Percentiles rank a stretch among this genome's conserved stretches.
Conservation (phyloP, 331 rosid genomes). For the Ulmus americana region DNA sequence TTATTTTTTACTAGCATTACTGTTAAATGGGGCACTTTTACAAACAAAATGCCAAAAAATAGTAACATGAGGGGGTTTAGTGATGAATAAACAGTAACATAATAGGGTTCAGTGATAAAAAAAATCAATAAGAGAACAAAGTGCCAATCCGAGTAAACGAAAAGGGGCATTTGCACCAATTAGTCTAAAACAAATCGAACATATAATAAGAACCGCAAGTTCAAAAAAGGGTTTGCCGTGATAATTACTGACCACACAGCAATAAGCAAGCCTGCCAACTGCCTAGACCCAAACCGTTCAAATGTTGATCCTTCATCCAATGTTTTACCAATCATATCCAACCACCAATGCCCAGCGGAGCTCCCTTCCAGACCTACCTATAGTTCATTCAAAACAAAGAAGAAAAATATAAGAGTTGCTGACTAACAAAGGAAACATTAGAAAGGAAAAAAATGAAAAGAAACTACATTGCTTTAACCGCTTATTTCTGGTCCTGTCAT, state of each 20-base stretch:
- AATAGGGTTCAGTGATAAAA: too few relatives aligned
- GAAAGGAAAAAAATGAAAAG: not conserved
- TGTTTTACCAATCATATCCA: slow-evolving; percentile 88
- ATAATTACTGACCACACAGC: slow-evolving; percentile 70
- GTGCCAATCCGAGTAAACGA: too few relatives aligned
- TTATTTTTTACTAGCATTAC: too few relatives aligned
- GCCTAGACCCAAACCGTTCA: slow-evolving; percentile 94
- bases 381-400: slow-evolving; percentile 25
- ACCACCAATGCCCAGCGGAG: slow-evolving; percentile 97
- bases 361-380: slow-evolving; percentile 99
- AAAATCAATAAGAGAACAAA: too few relatives aligned
- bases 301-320: slow-evolving; percentile 82
- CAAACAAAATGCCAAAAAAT: too few relatives aligned
- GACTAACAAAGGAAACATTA: not conserved
- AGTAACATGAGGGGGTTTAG: too few relatives aligned
- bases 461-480: not conserved
- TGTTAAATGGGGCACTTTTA: too few relatives aligned
- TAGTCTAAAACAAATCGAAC: not conserved
- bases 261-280: slow-evolving; percentile 96
- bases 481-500: not conserved
- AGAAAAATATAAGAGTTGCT: not conserved
- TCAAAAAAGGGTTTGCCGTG: slow-evolving; percentile 12
- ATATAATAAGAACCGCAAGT: slow-evolving; percentile 15
- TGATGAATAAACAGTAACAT: too few relatives aligned
- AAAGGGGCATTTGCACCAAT: not conserved